Evolutionary conservation across 352 stramenopile genomes (phyloP), one percentile per base, ranked within the genome.

Genomic region (Salisapilia sapeloensis): DNA sequence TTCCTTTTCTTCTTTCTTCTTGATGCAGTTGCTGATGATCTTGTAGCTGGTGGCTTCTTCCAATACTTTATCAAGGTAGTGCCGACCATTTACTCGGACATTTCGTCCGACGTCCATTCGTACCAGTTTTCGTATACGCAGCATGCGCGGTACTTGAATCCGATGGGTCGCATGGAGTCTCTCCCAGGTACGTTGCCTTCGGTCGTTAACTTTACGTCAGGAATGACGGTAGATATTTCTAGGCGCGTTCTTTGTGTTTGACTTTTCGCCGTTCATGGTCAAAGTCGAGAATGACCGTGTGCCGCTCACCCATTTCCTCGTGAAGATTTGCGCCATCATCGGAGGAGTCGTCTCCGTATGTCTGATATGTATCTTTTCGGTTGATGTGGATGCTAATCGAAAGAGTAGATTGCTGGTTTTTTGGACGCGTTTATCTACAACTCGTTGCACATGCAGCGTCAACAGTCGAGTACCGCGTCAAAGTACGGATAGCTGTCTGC

Each of bases 61-160:
- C 70, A 89, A 54, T 89, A 89, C 53, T 84, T 81, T 41, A 77
- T 89, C 54, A 89, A 89, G 53, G 71, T 89, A 29, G 71, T 89
- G 33, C 74, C 74, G 14, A 89, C 74, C 16, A 79, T 89, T 40
- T 89, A 82, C 55, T 75, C 61, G 42, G 69, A 85, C 30, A 70
- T 75, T 14, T 60, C 67, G 37, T 54, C 66, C 8, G 48, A 55
- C 2, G 64, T 74, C 14, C 46, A 67, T 32, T 84, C 67, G 43
- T 86, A 86, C 43, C 74, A 86, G 70, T 86, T 84, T 28, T 76
- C 69, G 29, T 77, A 79, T 50, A 90, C 70, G n/a, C 61, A 85
- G 42, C 71, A 89, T 42, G 40, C 53, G 35, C 69, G 65, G 27
- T 89, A 84, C 40, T 39, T 89, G 47, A 52, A 84, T 23, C 55